Base-by-base conservation (phyloP, 305 asterid genomes). In the Fraxinus angustifolia region DNA sequence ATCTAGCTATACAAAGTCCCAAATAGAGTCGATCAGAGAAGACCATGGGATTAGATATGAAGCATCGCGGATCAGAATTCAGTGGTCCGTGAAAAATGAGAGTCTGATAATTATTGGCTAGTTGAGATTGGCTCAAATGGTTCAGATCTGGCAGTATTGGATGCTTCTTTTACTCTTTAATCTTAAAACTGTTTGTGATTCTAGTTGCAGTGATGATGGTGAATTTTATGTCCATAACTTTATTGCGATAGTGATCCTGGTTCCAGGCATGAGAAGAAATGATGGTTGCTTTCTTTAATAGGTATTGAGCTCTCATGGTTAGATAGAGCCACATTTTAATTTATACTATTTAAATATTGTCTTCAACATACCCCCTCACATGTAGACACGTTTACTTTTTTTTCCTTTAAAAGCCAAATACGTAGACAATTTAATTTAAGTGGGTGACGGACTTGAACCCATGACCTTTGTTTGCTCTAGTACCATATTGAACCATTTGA, bases 231-330 rank as follows among this genome's bases (percentile, higher is more conserved):
- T 73, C 14, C 6, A n/a, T 17, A 35, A 77, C 48, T 82, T 50
- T 65, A 28, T 28, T 28, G 53, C 17, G 70, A 17, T 17, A 17
- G 58, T 42, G 53, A 81, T 45, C 31, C 60, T 40, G 77, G 72
- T 81, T 33, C 80, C 77, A 35, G 68, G 45, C 73, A 30, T 40
- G 77, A 73, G 38, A 60, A 65, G 80, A 77, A 73, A 75, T 21
- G 40, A 17, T 8, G 23, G 76, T 78, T 21, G 56, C 70, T 75
- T 50, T 36, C 35, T 21, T 73, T 19, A 60, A 50, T 16, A 21
- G 78, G 60, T 42, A 26, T 73, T 16, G 30, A 70, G 30, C 28
- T 80, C 31, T 65, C 75, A 83, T 36, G 70, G 31, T 50, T 50
- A 50, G 21, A 50, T 50, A 16, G 60, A 50, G 60, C 60, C 7